Evolutionary conservation across 345 rosid species (phyloP), one percentile per base, ranked within the genome.

Genomic region (Kernera saxatilis): DNA sequence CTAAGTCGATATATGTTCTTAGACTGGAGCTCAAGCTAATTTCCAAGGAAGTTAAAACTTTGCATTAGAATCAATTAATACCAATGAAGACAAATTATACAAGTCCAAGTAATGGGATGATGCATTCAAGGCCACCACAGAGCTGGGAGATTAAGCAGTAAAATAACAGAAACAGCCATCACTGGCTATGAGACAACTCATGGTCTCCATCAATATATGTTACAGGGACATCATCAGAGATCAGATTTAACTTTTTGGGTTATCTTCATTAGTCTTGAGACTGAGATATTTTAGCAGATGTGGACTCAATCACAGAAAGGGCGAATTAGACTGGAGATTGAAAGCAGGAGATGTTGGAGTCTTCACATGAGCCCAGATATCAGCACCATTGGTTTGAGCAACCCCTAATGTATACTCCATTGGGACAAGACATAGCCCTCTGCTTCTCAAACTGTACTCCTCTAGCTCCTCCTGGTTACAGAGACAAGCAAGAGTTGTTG

Each of bases 291-390:
- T 64, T n/a, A 50, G 44, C 30, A 33, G 33, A 14, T 30, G 29
- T n/a, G 64, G 15, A 22, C 21, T 39, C 4, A 12, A 37, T 76
- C 71, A 69, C 69, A 32, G 32, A 25, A 55, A 54, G 23, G 36
- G 65, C 0, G 74, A 59, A 39, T 15, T 39, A 40, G 65, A 60
- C 51, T 23, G 10, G 19, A 39, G 53, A 53, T 4, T 8, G 22
- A 67, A 56, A 56, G 43, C 50, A 43, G 71, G 51, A 57, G 66
- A 55, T 12, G 93, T 80, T 22, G 92, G 54, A 35, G 85, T 80
- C 82, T 94, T 94, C 53, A 89, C 84, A 15, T 93, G 96, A 5
- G 99, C 95, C 98, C 99, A 94, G 6, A 94, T 79, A 79, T 94
- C 99, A 6, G 99, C 99, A 13, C 99, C 99, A 41, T 94, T 94